A percentile compares a stretch with the other conserved stretches of the same genome.
phyloP scores from a whole-genome alignment of 306 rosid genomes.

The Sicyos edulis region DNA sequence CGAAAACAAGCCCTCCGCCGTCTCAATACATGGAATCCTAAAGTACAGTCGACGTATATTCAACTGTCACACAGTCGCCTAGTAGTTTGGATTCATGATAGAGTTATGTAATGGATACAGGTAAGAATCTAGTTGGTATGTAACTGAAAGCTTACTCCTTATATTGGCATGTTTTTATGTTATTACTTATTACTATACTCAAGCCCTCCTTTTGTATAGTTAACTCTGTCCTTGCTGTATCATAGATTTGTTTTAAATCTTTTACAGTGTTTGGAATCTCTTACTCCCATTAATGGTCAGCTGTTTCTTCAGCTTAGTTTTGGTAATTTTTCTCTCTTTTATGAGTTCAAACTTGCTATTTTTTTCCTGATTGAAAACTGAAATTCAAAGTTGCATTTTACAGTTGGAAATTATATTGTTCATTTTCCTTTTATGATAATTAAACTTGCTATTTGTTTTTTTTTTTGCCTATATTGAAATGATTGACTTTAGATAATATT shows the following conservation, averaged over 20 bases:
- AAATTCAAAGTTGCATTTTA: not conserved
- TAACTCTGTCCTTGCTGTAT: not conserved
- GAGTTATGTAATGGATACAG: constrained; percentile 16
- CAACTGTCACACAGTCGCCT: not conserved
- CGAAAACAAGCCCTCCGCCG: constrained; percentile 83
- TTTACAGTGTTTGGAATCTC: constrained; percentile 5
- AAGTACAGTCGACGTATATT: constrained; percentile 24
- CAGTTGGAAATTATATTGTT: not conserved
- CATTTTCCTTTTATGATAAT: not conserved
- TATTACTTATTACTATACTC: not conserved
- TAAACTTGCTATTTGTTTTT: too few species aligned
- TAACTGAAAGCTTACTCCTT: not conserved
- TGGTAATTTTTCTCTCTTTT: not conserved
- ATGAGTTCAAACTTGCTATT: not conserved
- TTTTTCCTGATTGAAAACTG: too few species aligned
- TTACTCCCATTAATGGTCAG: not conserved
- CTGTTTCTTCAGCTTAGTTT: not conserved
- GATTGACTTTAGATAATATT: too few species aligned
- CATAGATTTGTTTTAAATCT: constrained; percentile 8
- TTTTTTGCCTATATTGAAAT: not conserved
- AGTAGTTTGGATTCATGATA: not conserved
- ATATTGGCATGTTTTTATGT: constrained; percentile 7
- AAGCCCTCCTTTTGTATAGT: constrained; percentile 12
- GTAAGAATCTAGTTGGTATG: constrained; percentile 5
- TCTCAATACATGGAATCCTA: constrained; percentile 83